Evolutionary conservation across 2,329 filamentous ascomycete genomes (phyloP).

Genomic region (Calonectria pauciramosa): DNA sequence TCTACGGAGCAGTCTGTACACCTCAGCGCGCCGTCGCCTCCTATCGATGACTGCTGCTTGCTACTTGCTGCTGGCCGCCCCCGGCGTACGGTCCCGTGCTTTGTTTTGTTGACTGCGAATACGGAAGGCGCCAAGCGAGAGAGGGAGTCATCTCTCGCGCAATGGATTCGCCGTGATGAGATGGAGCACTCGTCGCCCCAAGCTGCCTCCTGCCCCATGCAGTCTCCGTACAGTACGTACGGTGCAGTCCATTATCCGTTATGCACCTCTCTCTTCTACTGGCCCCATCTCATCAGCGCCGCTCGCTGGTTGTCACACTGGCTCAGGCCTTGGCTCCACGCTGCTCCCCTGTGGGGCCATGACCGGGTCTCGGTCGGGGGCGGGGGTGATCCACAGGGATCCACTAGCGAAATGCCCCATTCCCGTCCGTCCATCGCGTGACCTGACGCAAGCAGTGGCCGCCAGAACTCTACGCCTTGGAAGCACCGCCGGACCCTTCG

Average conservation of each 20-base stretch:
- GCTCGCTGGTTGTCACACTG: slow-evolving; percentile 13
- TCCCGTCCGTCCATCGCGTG: slow-evolving; percentile 48
- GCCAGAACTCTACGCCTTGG: slow-evolving; percentile 35
- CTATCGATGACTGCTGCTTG: neutral
- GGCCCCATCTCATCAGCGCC: neutral
- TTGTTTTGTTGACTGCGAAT: slow-evolving; percentile 2
- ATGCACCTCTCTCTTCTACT: neutral
- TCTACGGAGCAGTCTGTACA: neutral
- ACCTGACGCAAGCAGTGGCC: slow-evolving; percentile 49
- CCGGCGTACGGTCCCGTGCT: neutral
- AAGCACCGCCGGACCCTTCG: slow-evolving; percentile 13
- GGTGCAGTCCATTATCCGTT: neutral
- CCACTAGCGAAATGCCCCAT: slow-evolving; percentile 38
- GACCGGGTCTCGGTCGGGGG: slow-evolving; percentile 33
- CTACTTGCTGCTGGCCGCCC: neutral
- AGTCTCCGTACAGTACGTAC: slow-evolving; percentile 5
- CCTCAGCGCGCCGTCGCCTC: neutral
- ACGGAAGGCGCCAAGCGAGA: neutral
- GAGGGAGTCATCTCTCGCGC: slow-evolving; percentile 1
- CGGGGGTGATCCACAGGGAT: slow-evolving; percentile 17
- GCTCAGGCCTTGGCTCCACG: slow-evolving; percentile 18
- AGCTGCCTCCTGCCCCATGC: slow-evolving; percentile 5
- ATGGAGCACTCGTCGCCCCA: neutral
- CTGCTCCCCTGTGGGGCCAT: slow-evolving; percentile 16
- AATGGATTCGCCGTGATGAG: neutral